Conservation (phyloP, 129 eudicot species). For the Calendula officinalis region DNA sequence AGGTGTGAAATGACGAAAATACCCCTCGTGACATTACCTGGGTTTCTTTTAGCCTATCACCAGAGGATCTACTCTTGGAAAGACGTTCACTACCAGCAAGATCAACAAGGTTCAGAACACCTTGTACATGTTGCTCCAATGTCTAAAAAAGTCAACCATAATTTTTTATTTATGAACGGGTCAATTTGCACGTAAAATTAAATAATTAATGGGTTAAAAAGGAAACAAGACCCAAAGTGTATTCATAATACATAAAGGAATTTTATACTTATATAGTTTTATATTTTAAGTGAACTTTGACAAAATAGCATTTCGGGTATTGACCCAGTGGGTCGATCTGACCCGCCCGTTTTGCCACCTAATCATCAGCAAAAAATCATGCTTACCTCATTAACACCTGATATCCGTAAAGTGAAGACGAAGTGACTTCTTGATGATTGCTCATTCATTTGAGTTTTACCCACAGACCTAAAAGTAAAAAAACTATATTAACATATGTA, state of each 20-base stretch:
- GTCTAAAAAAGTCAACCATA: conserved; percentile 40
- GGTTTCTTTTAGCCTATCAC: conserved; percentile 91
- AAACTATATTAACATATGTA: not conserved
- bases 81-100: conserved; percentile 99
- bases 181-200: no score
- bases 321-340: no score
- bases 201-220: no score
- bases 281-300: no score
- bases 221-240: no score
- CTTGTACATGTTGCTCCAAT: conserved; percentile 94
- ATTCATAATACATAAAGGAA: no score
- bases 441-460: conserved; percentile 94
- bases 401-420: conserved; percentile 83
- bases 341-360: no score
- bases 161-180: no score
- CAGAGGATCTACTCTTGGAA: conserved; percentile 88
- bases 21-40: conserved; percentile 46
- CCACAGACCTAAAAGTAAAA: conserved; percentile 64
- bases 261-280: no score
- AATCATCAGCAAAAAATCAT: not conserved
- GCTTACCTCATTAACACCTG: conserved; percentile 75
- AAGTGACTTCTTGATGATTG: conserved; percentile 95
- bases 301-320: no score
- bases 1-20: no score
- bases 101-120: conserved; percentile 81